phyloP scores from a whole-genome alignment of 2,329 filamentous ascomycete species.

The Rhinocladiella mackenziei region DNA sequence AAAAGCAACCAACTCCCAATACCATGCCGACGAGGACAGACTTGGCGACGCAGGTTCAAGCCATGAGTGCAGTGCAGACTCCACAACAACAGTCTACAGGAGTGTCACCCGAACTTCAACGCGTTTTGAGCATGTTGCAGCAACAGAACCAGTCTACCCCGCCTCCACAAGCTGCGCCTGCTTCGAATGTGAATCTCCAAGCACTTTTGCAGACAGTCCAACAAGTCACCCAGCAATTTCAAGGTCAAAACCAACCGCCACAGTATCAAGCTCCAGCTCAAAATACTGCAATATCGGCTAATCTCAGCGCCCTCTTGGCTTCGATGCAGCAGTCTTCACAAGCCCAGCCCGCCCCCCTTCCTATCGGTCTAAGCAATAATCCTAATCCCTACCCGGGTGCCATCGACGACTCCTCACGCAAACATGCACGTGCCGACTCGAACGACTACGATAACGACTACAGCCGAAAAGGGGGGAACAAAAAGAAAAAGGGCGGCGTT shows the following conservation, averaged over 20 bases:
- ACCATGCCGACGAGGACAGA: constrained; percentile 9
- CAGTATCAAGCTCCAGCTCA: constrained; percentile 28
- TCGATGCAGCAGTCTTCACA: constrained; percentile 17
- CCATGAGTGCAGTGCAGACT: constrained; percentile 31
- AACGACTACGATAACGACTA: constrained; percentile 25
- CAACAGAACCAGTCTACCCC: constrained; percentile 30
- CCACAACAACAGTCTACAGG: constrained; percentile 27
- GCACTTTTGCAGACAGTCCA: constrained; percentile 24
- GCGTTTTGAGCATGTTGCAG: constrained; percentile 38
- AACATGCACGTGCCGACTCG: constrained; percentile 21
- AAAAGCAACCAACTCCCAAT: constrained; percentile 30
- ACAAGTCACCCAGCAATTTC: constrained; percentile 33
- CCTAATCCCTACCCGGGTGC: constrained; percentile 21
- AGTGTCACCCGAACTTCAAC: constrained; percentile 23
- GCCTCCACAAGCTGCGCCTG: constrained; percentile 19
- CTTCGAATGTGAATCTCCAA: constrained; percentile 20
- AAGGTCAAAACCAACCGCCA: constrained; percentile 16
- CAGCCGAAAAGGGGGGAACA: constrained; percentile 20
- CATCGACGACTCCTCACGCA: constrained; percentile 17
- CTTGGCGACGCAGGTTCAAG: constrained; percentile 32
- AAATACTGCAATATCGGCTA: constrained; percentile 4
- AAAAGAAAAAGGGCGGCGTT: constrained; percentile 23
- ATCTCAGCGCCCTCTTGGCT: constrained; percentile 20
- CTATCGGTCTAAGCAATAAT: constrained; percentile 18
- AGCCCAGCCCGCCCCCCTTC: constrained; percentile 4